A percentile compares a stretch with the other conserved stretches of the same genome.
Evolutionary conservation across 352 stramenopile species (phyloP).

Genomic region (Globisporangium viniferum): DNA sequence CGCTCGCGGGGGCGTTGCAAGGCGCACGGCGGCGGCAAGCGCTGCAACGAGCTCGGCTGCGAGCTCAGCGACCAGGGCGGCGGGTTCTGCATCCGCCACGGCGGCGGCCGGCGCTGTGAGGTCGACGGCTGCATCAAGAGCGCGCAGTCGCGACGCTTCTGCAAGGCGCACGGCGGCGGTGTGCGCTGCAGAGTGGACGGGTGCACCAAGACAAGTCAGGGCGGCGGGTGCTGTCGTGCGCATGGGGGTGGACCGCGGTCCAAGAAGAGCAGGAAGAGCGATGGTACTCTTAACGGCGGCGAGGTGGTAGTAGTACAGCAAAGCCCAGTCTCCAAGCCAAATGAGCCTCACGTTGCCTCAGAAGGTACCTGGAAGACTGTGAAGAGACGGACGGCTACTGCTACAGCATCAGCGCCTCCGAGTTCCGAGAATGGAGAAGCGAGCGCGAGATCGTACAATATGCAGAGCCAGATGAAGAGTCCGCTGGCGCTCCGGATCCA

Average conservation of each 20-base stretch:
- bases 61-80: conserved; percentile 17
- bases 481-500: neutral
- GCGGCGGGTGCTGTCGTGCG: conserved; percentile 41
- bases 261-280: conserved; percentile 4
- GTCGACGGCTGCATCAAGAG: conserved; percentile 35
- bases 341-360: neutral
- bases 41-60: conserved; percentile 28
- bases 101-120: conserved; percentile 72
- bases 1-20: conserved; percentile 16
- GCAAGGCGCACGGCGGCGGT: conserved; percentile 52
- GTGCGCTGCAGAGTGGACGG: conserved; percentile 35
- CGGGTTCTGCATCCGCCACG: conserved; percentile 74
- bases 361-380: neutral
- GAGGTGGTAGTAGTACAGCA: neutral
- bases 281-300: neutral
- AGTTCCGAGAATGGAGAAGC: too few species aligned
- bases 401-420: too few species aligned
- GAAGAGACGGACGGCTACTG: neutral
- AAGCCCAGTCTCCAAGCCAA: neutral
- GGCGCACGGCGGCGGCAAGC: conserved; percentile 44
- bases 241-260: conserved; percentile 35
- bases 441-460: neutral
- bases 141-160: conserved; percentile 52
- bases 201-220: conserved; percentile 44
- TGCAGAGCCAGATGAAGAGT: neutral